These are phyloP conservation scores for Sequoiadendron giganteum DNA, from an alignment of 75 land plant species.

Conservation along the genomic window DNA sequence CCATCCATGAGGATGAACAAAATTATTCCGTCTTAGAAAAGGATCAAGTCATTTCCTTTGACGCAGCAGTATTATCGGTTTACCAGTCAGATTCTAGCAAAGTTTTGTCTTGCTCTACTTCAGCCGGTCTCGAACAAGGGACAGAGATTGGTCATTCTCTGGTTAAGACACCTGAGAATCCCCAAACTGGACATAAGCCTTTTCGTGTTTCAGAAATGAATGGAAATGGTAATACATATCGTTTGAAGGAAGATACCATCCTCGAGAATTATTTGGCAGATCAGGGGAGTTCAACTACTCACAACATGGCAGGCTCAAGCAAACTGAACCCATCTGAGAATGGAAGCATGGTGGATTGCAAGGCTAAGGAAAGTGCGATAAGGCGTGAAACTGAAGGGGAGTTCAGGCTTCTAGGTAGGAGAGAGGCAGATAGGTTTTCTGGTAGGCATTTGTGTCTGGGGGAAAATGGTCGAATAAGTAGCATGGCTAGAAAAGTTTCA, in stretches of 20 bases:
- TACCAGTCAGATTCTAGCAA: constrained; percentile 38
- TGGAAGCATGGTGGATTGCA: not conserved
- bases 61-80: constrained; percentile 62
- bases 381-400: constrained; percentile 68
- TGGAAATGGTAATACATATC: not conserved
- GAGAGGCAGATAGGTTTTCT: constrained; percentile 35
- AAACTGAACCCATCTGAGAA: constrained; percentile 3
- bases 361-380: constrained; percentile 51
- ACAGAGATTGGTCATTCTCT: constrained; percentile 4
- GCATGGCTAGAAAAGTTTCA: constrained; percentile 35
- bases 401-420: constrained; percentile 59
- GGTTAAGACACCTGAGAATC: constrained; percentile 4
- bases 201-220: not conserved
- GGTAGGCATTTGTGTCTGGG: constrained; percentile 44
- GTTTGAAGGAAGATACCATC: not conserved
- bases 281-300: not conserved
- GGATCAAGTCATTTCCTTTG: constrained; percentile 50
- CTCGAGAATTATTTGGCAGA: not conserved
- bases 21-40: not conserved
- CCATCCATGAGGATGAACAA: constrained; percentile 32
- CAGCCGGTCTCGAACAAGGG: constrained; percentile 25
- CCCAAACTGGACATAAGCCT: not conserved
- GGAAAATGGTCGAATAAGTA: constrained; percentile 27
- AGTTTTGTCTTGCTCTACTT: constrained; percentile 1
- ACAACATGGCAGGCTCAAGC: not conserved